These are phyloP conservation scores for Paecilomyces dactylethromorphus DNA, from an alignment of 2,329 filamentous ascomycete genomes.

Conservation along the genomic window DNA sequence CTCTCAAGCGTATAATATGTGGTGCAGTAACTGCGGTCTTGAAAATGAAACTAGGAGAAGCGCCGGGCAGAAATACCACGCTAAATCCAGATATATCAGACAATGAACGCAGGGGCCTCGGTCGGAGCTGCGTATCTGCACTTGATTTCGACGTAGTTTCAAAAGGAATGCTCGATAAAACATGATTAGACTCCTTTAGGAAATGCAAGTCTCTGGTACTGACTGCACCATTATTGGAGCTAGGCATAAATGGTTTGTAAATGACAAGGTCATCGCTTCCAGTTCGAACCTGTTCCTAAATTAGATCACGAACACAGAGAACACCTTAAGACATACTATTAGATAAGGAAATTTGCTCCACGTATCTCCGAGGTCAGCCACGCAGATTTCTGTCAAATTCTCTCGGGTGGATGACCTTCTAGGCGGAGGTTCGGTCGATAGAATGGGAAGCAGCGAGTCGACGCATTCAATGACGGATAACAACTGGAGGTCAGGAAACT, in stretches of 20 bases:
- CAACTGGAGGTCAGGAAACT: conserved; percentile 65
- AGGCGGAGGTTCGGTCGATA: conserved; percentile 64
- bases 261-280: conserved; percentile 75
- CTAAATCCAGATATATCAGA: conserved; percentile 63
- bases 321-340: conserved; percentile 53
- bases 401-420: conserved; percentile 68
- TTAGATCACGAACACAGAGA: conserved; percentile 1
- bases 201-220: conserved; percentile 54
- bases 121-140: conserved; percentile 20
- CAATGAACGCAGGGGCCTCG: conserved; percentile 39
- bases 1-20: conserved; percentile 66
- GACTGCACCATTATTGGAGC: conserved; percentile 6
- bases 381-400: conserved; percentile 67
- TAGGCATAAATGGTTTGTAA: conserved; percentile 68
- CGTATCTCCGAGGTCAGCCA: conserved; percentile 77
- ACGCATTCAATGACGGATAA: conserved; percentile 72
- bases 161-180: conserved; percentile 53
- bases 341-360: conserved; percentile 68
- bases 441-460: conserved; percentile 66
- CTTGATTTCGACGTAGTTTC: conserved; percentile 42
- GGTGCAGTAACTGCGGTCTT: conserved; percentile 74
- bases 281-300: conserved; percentile 58
- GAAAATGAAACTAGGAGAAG: conserved; percentile 73
- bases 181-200: conserved; percentile 64
- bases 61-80: conserved; percentile 74